Percentiles rank a stretch among this genome's conserved stretches.
Conservation (phyloP, 148 eudicot species). For the Mesembryanthemum crystallinum region DNA sequence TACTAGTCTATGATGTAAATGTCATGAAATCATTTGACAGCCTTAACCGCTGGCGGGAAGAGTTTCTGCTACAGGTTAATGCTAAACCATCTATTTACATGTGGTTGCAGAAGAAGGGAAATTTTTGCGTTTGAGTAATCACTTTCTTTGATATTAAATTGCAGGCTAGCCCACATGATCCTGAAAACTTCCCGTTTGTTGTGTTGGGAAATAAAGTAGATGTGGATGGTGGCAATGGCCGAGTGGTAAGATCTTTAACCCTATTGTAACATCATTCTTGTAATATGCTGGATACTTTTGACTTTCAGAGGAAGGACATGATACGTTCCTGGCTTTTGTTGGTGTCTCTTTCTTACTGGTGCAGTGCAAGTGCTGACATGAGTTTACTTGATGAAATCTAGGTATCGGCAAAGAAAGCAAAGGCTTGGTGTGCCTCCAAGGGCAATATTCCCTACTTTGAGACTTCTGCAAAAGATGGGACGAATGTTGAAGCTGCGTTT, state of each 20-base stretch:
- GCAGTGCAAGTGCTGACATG: conserved; percentile 7
- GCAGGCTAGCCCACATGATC: conserved; percentile 80
- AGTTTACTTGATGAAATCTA: conserved; percentile 15
- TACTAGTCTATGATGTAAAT: conserved; percentile 75
- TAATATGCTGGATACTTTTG: neutral
- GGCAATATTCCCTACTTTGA: conserved; percentile 70
- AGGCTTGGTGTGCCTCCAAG: conserved; percentile 75
- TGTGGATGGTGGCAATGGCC: conserved; percentile 77
- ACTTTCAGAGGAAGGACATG: neutral
- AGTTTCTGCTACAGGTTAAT: conserved; percentile 70
- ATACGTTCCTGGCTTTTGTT: neutral
- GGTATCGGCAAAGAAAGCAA: conserved; percentile 71
- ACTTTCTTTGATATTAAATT: conserved; percentile 15
- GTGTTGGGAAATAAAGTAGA: conserved; percentile 77
- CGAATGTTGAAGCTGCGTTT: conserved; percentile 67
- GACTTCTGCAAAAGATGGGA: conserved; percentile 67
- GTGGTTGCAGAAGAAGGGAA: neutral
- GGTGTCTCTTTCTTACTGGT: conserved; percentile 12
- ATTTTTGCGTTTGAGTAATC: neutral
- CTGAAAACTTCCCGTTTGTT: conserved; percentile 82
- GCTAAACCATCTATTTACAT: neutral
- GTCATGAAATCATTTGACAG: conserved; percentile 75
- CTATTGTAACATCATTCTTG: neutral
- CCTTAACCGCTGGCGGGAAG: conserved; percentile 72
- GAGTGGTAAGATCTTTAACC: conserved; percentile 53